A percentile compares a stretch with the other conserved stretches of the same genome.
phyloP scores from a whole-genome alignment of 805 yeast species.

The Saccharomycopsis capsularis region DNA sequence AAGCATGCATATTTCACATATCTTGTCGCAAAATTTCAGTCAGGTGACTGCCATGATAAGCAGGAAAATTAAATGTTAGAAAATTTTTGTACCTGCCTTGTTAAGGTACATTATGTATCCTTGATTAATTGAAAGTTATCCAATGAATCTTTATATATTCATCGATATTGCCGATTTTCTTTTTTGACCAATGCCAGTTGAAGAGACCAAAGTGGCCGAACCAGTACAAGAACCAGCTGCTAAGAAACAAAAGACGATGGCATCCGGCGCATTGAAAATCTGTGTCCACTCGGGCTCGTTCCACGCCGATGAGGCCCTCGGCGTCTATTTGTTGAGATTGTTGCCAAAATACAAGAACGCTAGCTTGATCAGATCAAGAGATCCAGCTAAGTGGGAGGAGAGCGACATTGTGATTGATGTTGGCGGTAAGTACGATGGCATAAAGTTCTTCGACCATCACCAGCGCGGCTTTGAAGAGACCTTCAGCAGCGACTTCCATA shows the following conservation, averaged over 20 bases:
- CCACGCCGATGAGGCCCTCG: slow-evolving; percentile 96
- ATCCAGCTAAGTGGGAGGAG: slow-evolving; percentile 70
- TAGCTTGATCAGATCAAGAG: slow-evolving; percentile 74
- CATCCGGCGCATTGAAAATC: slow-evolving; percentile 40
- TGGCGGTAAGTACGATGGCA: slow-evolving; percentile 81
- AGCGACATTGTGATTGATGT: slow-evolving; percentile 95
- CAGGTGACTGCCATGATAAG: too few species aligned
- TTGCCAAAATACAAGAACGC: slow-evolving; percentile 66
- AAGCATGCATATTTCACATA: too few species aligned
- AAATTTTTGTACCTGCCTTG: too few species aligned
- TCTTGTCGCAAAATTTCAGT: too few species aligned
- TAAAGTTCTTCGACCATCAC: slow-evolving; percentile 89
- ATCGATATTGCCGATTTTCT: too few species aligned
- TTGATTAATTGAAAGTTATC: too few species aligned
- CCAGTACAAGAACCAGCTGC: background rate
- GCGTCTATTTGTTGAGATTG: slow-evolving; percentile 74
- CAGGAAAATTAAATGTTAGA: too few species aligned
- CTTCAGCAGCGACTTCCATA: slow-evolving; percentile 54
- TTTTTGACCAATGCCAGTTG: too few species aligned
- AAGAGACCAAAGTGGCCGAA: too few species aligned
- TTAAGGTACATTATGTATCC: too few species aligned
- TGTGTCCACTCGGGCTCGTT: slow-evolving; percentile 89
- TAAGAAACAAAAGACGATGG: background rate
- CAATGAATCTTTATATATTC: too few species aligned
- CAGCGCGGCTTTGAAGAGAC: slow-evolving; percentile 84